Evolutionary conservation across 176 grass and related monocot species (phyloP), one percentile per base, ranked within the genome.

Genomic region (Avena eriantha): DNA sequence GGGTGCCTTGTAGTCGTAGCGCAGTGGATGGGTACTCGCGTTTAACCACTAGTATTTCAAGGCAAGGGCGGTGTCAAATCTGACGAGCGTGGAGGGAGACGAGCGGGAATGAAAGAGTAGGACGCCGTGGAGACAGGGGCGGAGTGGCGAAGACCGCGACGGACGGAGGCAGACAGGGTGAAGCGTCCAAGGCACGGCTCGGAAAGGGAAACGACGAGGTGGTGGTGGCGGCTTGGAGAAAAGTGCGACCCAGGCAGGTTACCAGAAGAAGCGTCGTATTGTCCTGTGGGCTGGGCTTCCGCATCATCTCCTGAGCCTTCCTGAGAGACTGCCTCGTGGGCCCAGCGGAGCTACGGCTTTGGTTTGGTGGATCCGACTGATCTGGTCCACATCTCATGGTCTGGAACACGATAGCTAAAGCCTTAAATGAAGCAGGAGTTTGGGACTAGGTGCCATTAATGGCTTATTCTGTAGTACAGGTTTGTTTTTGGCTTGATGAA

Each of bases 161-260:
- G 74, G 86, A 58, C 35, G 51, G 70, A 15, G 60, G 76, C 68
- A 19, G 72, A 39, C 66, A 63, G 46, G 73, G 49, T 29, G 67
- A 73, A 29, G 45, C 80, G 84, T 65, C 64, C 79, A 73, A 89
- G 83, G 69, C 69, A 89, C 83, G 69, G 76, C 36, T 49, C 29
- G 26, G 74, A 51, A 29, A 10, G 22, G 23, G 24, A 66, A 31
- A 31, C 14, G 63, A 19, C 22, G 13, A 55, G n/a, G 55, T 46
- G 39, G 39, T 41, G 39, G 39, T 29, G 29, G 29, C 29, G 67
- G 23, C 63, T 60, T 14, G 1, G 5, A 2, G 22, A 48, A 16
- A 46, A 58, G 76, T 17, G 50, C 22, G 21, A 19, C 68, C 41
- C 68, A 2, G 35, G 45, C 45, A 8, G 68, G 39, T 41, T 41